Conservation (phyloP, 2,329 filamentous ascomycete genomes). For the Microcyclosporella mali region DNA sequence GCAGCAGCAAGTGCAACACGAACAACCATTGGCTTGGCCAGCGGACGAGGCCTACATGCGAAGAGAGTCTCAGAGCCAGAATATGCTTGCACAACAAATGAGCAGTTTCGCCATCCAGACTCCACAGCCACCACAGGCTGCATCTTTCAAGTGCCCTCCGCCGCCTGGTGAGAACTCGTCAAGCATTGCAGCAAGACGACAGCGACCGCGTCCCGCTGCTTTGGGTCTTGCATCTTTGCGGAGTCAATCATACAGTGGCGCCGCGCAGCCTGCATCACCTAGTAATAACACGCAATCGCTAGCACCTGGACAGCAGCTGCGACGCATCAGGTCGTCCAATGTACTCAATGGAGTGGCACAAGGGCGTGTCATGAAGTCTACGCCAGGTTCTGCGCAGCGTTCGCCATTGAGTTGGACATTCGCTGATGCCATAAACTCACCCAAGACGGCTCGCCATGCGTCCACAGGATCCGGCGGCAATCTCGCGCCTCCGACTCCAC, state of each 20-base stretch:
- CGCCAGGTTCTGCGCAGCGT: slow-evolving; percentile 41
- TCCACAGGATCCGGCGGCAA: slow-evolving; percentile 30
- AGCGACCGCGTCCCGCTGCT: slow-evolving; percentile 37
- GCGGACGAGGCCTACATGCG: slow-evolving; percentile 28
- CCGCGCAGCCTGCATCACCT: slow-evolving; percentile 38
- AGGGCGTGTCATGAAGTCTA: slow-evolving; percentile 44
- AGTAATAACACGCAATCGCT: slow-evolving; percentile 47
- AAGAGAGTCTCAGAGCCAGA: slow-evolving; percentile 27
- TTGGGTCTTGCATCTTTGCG: slow-evolving; percentile 37
- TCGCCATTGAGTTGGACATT: slow-evolving; percentile 44
- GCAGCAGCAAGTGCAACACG: slow-evolving; percentile 10
- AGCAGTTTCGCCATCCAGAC: slow-evolving; percentile 31
- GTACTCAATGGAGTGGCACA: slow-evolving; percentile 36
- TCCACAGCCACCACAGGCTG: slow-evolving; percentile 25
- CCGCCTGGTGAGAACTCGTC: slow-evolving; percentile 27
- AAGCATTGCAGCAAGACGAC: slow-evolving; percentile 35
- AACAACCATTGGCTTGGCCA: slow-evolving; percentile 30
- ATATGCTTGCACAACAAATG: slow-evolving; percentile 32
- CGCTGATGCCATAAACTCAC: slow-evolving; percentile 43
- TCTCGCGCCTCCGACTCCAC: slow-evolving; percentile 44
- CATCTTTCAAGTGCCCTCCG: slow-evolving; percentile 32
- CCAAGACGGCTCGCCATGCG: slow-evolving; percentile 38
- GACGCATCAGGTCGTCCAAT: slow-evolving; percentile 44
- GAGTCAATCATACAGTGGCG: slow-evolving; percentile 34
- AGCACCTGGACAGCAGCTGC: slow-evolving; percentile 58